Percentiles rank a stretch among this genome's conserved stretches.
phyloP scores from a whole-genome alignment of 306 rosid genomes.

The Cucurbita ficifolia region DNA sequence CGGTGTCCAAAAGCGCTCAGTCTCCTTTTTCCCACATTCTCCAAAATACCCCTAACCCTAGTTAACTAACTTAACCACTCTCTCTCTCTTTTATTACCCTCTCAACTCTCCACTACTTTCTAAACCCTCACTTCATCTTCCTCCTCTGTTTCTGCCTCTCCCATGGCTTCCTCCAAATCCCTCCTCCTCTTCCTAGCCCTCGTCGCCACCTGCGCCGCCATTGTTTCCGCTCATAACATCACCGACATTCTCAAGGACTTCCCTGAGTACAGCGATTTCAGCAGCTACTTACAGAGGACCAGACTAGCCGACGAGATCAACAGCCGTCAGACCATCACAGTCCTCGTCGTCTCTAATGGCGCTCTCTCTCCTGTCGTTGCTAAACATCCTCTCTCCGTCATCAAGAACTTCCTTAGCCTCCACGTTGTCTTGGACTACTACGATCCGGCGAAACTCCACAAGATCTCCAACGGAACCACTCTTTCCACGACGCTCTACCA shows the following conservation, averaged over 20 bases:
- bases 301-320: slow-evolving; percentile 76
- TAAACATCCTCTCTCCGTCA: slow-evolving; percentile 62
- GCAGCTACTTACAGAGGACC: slow-evolving; percentile 37
- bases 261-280: slow-evolving; percentile 48
- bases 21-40: slow-evolving; percentile 12
- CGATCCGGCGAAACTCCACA: slow-evolving; percentile 66
- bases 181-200: slow-evolving; percentile 11
- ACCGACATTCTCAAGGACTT: slow-evolving; percentile 50
- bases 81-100: not conserved
- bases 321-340: slow-evolving; percentile 69
- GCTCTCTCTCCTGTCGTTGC: slow-evolving; percentile 41
- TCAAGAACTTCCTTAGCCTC: slow-evolving; percentile 64
- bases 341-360: slow-evolving; percentile 52
- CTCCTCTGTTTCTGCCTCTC: not conserved
- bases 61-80: slow-evolving; percentile 22
- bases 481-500: slow-evolving; percentile 76
- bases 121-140: not conserved
- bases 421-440: slow-evolving; percentile 68
- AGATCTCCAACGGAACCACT: slow-evolving; percentile 60
- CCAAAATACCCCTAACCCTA: slow-evolving; percentile 14
- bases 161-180: slow-evolving; percentile 24
- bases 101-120: not conserved
- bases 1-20: slow-evolving; percentile 29
- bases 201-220: slow-evolving; percentile 7
- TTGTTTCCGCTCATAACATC: slow-evolving; percentile 71